These are phyloP conservation scores for Pseudogymnoascus sp. DNA, from an alignment of 2,329 filamentous ascomycete species.

Conservation along the genomic window DNA sequence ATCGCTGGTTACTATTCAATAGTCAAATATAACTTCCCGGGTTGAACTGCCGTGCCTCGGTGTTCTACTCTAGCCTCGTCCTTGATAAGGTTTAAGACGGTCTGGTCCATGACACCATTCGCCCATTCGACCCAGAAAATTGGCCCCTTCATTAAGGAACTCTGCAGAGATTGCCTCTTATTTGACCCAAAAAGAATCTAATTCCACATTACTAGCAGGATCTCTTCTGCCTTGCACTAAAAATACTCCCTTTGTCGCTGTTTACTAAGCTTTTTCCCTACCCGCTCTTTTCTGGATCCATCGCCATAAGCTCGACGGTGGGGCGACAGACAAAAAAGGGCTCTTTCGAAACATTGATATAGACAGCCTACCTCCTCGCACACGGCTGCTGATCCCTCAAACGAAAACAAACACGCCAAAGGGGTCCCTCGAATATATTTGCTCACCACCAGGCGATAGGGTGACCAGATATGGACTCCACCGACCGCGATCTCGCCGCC, in stretches of 20 bases:
- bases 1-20: background rate
- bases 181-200: background rate
- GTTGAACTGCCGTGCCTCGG: background rate
- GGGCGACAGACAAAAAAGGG: background rate
- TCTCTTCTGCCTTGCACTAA: background rate
- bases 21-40: background rate
- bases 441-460: background rate
- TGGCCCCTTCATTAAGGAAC: background rate
- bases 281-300: background rate
- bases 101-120: slow-evolving; percentile 2
- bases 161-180: background rate
- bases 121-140: slow-evolving; percentile 1
- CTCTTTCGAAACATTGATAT: background rate
- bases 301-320: background rate
- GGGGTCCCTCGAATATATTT: slow-evolving; percentile 8
- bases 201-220: background rate
- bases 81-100: background rate
- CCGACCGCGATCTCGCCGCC: background rate
- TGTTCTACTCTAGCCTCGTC: background rate
- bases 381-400: background rate
- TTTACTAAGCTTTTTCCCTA: background rate
- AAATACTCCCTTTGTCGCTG: background rate
- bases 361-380: background rate
- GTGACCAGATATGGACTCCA: slow-evolving; percentile 10
- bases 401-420: background rate